Conservation (phyloP, 192 early-diverging fungal species). For the Coemansia asiatica region DNA sequence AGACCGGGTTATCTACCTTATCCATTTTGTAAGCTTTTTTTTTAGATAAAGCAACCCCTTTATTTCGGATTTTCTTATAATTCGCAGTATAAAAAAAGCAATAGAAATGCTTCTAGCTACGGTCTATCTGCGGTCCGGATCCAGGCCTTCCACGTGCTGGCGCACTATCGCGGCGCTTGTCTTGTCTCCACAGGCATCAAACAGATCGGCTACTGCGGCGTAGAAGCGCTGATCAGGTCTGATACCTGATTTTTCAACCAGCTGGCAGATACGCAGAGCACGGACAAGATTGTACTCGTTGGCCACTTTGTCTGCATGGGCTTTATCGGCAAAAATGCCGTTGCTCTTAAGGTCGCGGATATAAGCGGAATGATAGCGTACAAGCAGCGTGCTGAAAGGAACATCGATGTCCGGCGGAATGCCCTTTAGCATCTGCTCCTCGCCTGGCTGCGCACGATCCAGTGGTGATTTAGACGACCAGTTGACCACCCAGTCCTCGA, state of each 20-base stretch:
- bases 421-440: not conserved
- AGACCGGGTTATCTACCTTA: too few relatives aligned
- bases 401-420: slow-evolving; percentile 24
- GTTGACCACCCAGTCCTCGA: slow-evolving; percentile 30
- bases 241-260: slow-evolving; percentile 28
- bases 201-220: slow-evolving; percentile 38
- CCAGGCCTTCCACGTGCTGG: slow-evolving; percentile 5
- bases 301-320: not conserved
- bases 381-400: slow-evolving; percentile 41
- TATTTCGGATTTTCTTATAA: not conserved
- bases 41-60: too few relatives aligned
- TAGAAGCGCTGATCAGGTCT: slow-evolving; percentile 40
- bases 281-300: slow-evolving; percentile 24
- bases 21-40: too few relatives aligned
- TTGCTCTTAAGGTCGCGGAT: slow-evolving; percentile 25
- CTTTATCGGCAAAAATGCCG: not conserved
- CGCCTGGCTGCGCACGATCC: not conserved
- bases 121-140: not conserved
- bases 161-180: slow-evolving; percentile 40
- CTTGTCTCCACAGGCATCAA: slow-evolving; percentile 38
- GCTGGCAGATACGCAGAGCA: slow-evolving; percentile 37
- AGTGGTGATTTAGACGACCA: not conserved
- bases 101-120: too few relatives aligned
- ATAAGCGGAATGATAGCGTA: slow-evolving; percentile 34
- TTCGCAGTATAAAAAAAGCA: not conserved